phyloP scores from a whole-genome alignment of 169 alveolate genomes.

The Babesia sp. region DNA sequence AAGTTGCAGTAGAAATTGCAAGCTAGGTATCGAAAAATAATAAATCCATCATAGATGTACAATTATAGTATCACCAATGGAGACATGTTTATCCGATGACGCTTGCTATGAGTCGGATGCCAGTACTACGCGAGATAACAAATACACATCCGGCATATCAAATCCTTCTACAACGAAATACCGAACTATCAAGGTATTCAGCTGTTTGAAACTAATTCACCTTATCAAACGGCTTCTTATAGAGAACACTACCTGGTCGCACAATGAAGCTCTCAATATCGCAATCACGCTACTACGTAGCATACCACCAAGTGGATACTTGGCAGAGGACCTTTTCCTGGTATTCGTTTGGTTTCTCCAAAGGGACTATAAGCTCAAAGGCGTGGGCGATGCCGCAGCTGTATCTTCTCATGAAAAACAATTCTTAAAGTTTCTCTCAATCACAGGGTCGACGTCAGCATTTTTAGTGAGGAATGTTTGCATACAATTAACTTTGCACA shows the following conservation, averaged over 20 bases:
- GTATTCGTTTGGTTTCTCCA: constrained; percentile 39
- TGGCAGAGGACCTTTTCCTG: constrained; percentile 57
- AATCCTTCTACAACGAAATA: constrained; percentile 22
- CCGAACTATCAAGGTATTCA: constrained; percentile 21
- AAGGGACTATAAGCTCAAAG: constrained; percentile 8
- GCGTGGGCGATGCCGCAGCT: neutral
- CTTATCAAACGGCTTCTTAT: constrained; percentile 41
- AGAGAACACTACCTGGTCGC: constrained; percentile 42
- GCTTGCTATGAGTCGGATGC: neutral
- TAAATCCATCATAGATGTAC: neutral
- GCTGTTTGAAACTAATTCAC: constrained; percentile 46
- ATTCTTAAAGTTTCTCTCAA: constrained; percentile 40
- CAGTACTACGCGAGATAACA: neutral
- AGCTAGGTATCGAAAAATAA: neutral
- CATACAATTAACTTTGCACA: neutral
- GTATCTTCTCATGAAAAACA: constrained; percentile 1
- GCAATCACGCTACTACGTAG: constrained; percentile 29
- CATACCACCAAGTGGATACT: constrained; percentile 52
- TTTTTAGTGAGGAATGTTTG: constrained; percentile 23
- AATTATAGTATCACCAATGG: neutral
- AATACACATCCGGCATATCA: neutral
- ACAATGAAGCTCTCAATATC: constrained; percentile 55
- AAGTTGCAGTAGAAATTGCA: constrained; percentile 2
- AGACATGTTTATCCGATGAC: neutral
- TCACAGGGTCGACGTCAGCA: constrained; percentile 59